A percentile compares a stretch with the other conserved stretches of the same genome.
These are phyloP conservation scores for Aspergillus avenaceus DNA, from an alignment of 495 filamentous ascomycete genomes.

Conservation along the genomic window DNA sequence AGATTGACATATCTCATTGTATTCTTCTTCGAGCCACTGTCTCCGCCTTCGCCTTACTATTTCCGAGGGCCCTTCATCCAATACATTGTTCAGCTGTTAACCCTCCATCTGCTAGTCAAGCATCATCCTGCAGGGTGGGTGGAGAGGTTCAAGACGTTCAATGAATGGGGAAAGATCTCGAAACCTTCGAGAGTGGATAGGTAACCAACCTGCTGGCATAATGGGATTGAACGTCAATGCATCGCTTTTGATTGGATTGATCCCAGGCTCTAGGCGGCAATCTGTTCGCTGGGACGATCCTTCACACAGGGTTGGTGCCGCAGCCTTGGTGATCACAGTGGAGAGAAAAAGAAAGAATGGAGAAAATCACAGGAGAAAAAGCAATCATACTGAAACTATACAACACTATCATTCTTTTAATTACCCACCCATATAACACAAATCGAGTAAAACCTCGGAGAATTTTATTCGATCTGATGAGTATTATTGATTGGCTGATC, in stretches of 20 bases:
- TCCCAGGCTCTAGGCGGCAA: not conserved
- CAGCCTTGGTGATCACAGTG: not conserved
- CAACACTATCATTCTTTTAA: not conserved
- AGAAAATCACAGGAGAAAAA: not conserved
- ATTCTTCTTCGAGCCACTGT: not conserved
- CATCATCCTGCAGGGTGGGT: not conserved
- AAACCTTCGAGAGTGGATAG: not conserved
- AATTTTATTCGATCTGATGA: slow-evolving; percentile 10
- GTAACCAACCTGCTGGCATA: not conserved
- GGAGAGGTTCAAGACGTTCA: not conserved
- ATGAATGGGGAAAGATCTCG: not conserved
- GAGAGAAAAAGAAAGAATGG: not conserved
- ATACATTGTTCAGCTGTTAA: not conserved
- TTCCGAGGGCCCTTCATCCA: too few species aligned
- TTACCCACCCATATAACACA: slow-evolving; percentile 1
- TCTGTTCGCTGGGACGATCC: not conserved
- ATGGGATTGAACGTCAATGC: not conserved
- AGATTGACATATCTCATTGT: slow-evolving; percentile 14
- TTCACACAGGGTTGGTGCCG: not conserved
- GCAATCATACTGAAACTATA: not conserved
- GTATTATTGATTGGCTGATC: slow-evolving; percentile 10
- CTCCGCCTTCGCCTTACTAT: not conserved
- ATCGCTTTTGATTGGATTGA: not conserved
- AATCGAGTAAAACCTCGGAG: not conserved
- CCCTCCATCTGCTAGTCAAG: not conserved